phyloP scores from a whole-genome alignment of 2,329 filamentous ascomycete genomes.

The Ophiostoma novo-ulmi region DNA sequence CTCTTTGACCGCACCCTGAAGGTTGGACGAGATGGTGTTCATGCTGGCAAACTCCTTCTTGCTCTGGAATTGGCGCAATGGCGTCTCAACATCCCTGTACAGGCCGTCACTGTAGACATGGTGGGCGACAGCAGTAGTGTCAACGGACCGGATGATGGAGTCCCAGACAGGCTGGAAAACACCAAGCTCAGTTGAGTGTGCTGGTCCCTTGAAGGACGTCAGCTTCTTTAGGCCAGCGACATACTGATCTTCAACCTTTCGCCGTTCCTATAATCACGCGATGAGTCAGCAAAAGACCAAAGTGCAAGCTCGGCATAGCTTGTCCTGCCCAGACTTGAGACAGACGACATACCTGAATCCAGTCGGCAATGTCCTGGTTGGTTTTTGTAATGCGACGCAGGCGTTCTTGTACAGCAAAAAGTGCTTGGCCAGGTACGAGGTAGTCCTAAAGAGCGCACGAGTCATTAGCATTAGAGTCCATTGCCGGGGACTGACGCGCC shows the following conservation, averaged over 20 bases:
- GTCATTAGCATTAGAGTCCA: conserved; percentile 13
- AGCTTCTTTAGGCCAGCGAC: conserved; percentile 76
- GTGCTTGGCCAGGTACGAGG: conserved; percentile 76
- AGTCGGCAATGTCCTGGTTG: conserved; percentile 90
- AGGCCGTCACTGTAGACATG: conserved; percentile 73
- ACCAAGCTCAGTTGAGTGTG: conserved; percentile 74
- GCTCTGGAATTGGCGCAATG: conserved; percentile 68
- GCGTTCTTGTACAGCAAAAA: conserved; percentile 76
- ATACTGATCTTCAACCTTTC: conserved; percentile 86
- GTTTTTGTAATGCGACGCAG: conserved; percentile 79
- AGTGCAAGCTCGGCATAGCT: not conserved
- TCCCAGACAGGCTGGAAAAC: conserved; percentile 89
- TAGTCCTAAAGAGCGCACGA: conserved; percentile 54
- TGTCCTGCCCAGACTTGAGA: not conserved
- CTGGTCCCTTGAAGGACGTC: conserved; percentile 66
- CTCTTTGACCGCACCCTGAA: conserved; percentile 74
- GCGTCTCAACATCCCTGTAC: conserved; percentile 80
- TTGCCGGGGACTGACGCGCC: not conserved
- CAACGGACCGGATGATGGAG: conserved; percentile 73
- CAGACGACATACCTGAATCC: conserved; percentile 91
- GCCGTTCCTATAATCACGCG: conserved; percentile 65
- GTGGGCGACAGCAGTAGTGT: conserved; percentile 78
- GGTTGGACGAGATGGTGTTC: conserved; percentile 73
- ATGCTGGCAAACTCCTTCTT: conserved; percentile 77
- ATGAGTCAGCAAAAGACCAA: not conserved